phyloP scores from a whole-genome alignment of 2,329 filamentous ascomycete species.

The Fusarium setosum region DNA sequence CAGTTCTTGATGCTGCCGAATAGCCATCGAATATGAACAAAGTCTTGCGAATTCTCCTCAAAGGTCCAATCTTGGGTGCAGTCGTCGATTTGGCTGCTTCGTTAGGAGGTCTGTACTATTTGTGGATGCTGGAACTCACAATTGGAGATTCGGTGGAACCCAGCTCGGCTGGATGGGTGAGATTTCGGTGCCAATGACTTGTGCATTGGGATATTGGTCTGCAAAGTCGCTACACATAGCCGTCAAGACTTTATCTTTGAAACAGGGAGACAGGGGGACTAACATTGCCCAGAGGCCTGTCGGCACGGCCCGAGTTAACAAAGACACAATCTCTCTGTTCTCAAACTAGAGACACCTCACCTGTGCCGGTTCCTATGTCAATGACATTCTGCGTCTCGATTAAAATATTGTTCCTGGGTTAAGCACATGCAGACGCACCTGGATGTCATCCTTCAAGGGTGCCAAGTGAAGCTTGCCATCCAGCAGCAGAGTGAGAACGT shows the following conservation, averaged over 20 bases:
- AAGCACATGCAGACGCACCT: background rate
- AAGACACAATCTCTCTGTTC: too few species aligned
- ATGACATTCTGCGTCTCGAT: background rate
- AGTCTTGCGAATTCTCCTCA: background rate
- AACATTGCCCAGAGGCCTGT: constrained; percentile 14
- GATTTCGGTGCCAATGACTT: background rate
- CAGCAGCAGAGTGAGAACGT: background rate
- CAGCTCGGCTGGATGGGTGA: constrained; percentile 1
- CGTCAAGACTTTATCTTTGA: background rate
- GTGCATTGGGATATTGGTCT: background rate
- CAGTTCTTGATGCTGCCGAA: constrained; percentile 4
- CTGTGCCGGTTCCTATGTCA: background rate
- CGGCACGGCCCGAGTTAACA: background rate
- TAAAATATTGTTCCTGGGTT: background rate
- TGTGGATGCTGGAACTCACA: background rate
- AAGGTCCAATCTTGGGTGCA: constrained; percentile 11
- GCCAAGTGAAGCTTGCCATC: constrained; percentile 12
- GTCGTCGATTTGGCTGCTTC: constrained; percentile 8
- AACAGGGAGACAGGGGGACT: background rate
- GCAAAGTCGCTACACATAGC: background rate
- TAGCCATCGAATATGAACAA: constrained; percentile 2
- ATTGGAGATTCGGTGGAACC: constrained; percentile 4
- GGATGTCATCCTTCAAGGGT: background rate
- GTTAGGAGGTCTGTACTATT: background rate
- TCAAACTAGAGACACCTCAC: background rate